These are phyloP conservation scores for Monosporascus sp. DNA, from an alignment of 2,329 filamentous ascomycete species.

Conservation along the genomic window DNA sequence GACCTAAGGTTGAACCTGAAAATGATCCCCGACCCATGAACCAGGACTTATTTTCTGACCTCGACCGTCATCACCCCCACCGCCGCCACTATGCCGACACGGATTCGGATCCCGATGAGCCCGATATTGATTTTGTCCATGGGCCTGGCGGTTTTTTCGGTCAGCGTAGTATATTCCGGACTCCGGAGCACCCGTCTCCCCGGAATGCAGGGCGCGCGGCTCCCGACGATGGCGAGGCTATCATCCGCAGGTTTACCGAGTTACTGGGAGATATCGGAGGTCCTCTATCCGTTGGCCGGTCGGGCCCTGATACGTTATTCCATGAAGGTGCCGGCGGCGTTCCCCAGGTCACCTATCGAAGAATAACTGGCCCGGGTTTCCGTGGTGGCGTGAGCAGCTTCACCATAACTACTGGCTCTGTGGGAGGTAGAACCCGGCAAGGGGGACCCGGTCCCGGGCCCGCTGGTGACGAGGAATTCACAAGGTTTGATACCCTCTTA, in stretches of 20 bases:
- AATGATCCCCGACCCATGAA: conserved; percentile 56
- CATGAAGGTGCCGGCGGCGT: conserved; percentile 10
- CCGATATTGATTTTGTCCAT: conserved; percentile 45
- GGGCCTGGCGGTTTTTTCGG: conserved; percentile 37
- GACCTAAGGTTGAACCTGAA: conserved; percentile 42
- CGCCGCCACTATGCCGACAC: conserved; percentile 23
- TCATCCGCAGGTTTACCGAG: conserved; percentile 36
- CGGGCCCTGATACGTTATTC: conserved; percentile 21
- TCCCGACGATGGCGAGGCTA: conserved; percentile 22
- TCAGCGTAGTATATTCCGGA: conserved; percentile 28
- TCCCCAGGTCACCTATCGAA: conserved; percentile 22
- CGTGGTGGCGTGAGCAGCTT: conserved; percentile 40
- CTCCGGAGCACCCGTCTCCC: conserved; percentile 12
- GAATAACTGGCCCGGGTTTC: conserved; percentile 31
- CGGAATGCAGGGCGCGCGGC: conserved; percentile 9
- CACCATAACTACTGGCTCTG: conserved; percentile 40
- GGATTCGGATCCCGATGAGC: conserved; percentile 54
- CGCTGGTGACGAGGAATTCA: conserved; percentile 36
- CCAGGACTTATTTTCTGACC: conserved; percentile 27
- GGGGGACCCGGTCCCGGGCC: conserved; percentile 11
- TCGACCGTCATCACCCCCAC: conserved; percentile 10
- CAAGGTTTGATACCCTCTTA: conserved; percentile 36
- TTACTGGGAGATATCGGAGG: conserved; percentile 25
- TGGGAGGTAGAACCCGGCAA: conserved; percentile 15
- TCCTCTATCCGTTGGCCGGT: conserved; percentile 14